Evolutionary conservation across 1,284 basidiomycete genomes (phyloP), one percentile per base, ranked within the genome.

Genomic region (Trametes hirsuta): DNA sequence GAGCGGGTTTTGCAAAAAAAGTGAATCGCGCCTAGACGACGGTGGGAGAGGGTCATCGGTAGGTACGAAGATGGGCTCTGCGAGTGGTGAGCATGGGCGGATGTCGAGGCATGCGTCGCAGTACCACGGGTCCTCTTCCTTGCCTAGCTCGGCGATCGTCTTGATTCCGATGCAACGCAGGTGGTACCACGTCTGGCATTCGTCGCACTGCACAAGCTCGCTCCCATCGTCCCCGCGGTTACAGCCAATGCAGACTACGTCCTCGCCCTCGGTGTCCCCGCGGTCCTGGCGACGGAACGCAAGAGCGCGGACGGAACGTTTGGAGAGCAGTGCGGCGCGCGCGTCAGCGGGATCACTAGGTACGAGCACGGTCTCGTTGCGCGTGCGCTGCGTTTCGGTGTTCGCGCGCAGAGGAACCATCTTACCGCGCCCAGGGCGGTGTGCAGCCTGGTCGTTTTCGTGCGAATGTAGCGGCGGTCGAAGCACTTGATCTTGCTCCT

Each of bases 171-270:
- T 85, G 71, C 90, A 93, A 48, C 83, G 74, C 39, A 91, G 77
- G 72, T 93, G 90, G 68, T 88, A 91, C 91, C 90, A 93, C 22
- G 77, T 85, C 67, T 83, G 78, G 71, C 90, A 93, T 9, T 80
- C 79, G 66, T 91, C 89, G 65, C 90, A 93, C 68, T 91, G 90
- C 35, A 93, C 91, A 41, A 90, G 78, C 55, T 87, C 82, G 25
- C 84, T 78, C 0, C 87, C 88, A 61, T 90, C 86, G 64, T 87
- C 86, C 48, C 73, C 76, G 15, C 85, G 86, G 39, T 77, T 73
- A 68, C 90, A 93, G 2, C 64, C 64, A n/a, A 87, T 76, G 69
- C 90, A 93, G 30, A 85, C 67, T 15, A 80, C 73, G 53, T 73
- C 72, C n/a, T 84, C 83, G 5, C 79, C 79, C 22, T 69, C 66